Conservation (phyloP, 495 filamentous ascomycete genomes). For the Neurospora tetrasperma region DNA sequence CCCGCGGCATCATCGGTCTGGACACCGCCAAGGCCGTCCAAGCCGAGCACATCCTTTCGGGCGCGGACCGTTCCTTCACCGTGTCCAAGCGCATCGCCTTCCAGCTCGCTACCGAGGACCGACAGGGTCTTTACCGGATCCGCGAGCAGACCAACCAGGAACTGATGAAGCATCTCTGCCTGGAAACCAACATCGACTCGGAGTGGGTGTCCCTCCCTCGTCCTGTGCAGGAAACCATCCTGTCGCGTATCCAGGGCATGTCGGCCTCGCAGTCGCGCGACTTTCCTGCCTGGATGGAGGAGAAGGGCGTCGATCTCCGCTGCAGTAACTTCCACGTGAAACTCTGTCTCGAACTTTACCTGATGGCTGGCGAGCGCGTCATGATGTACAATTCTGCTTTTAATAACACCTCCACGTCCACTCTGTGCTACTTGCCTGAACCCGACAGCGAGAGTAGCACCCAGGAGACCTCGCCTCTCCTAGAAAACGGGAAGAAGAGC, state of each 20-base stretch:
- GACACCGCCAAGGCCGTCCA: constrained; percentile 3
- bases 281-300: constrained; percentile 1
- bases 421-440: neutral
- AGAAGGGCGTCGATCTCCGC: neutral
- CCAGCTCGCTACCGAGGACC: constrained; percentile 7
- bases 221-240: constrained; percentile 6
- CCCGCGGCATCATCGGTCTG: constrained; percentile 5
- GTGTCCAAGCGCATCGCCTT: constrained; percentile 8
- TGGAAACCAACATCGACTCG: constrained; percentile 10
- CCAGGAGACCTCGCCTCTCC: neutral
- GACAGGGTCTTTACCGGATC: neutral
- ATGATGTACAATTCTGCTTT: neutral
- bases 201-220: constrained; percentile 9
- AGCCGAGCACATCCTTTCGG: constrained; percentile 7
- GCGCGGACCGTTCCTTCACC: neutral
- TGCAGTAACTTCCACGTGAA: constrained; percentile 13
- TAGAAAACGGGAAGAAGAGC: neutral
- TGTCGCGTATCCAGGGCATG: constrained; percentile 7
- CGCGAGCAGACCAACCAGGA: neutral
- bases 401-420: neutral
- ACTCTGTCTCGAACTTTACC: constrained; percentile 2
- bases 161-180: constrained; percentile 13
- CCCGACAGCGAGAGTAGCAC: neutral
- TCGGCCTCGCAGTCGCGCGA: neutral
- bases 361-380: constrained; percentile 2